These are phyloP conservation scores for Aspergillus sp. DNA, from an alignment of 2,329 filamentous ascomycete genomes.

Conservation along the genomic window DNA sequence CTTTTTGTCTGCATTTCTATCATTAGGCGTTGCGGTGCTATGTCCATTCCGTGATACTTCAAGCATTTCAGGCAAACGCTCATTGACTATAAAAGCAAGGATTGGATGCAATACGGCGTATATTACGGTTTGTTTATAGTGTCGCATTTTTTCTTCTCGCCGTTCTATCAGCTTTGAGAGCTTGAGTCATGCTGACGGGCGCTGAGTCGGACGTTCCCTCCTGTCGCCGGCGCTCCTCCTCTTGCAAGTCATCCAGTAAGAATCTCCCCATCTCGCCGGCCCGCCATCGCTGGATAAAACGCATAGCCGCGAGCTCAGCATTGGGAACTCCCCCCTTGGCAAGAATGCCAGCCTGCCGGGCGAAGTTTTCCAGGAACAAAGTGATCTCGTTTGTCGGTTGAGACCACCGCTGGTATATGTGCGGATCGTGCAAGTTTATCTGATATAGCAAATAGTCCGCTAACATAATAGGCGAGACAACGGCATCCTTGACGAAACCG, in stretches of 20 bases:
- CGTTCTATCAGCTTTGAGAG: constrained; percentile 31
- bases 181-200: constrained; percentile 36
- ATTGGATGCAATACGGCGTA: constrained; percentile 5
- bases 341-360: constrained; percentile 64
- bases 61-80: constrained; percentile 6
- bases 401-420: constrained; percentile 54
- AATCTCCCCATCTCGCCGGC: constrained; percentile 66
- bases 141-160: constrained; percentile 16
- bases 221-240: constrained; percentile 46
- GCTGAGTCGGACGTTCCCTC: constrained; percentile 20
- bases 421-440: constrained; percentile 60
- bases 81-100: constrained; percentile 12
- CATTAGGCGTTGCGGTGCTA: constrained; percentile 14
- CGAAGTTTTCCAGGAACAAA: constrained; percentile 61
- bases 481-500: constrained; percentile 79
- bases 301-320: constrained; percentile 63
- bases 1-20: constrained; percentile 6
- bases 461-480: constrained; percentile 67
- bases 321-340: constrained; percentile 63
- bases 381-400: constrained; percentile 76
- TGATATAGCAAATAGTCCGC: constrained; percentile 86
- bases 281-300: constrained; percentile 75
- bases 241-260: constrained; percentile 65
- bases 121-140: constrained; percentile 11
- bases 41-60: constrained; percentile 8